A percentile compares a stretch with the other conserved stretches of the same genome.
phyloP scores from a whole-genome alignment of 257 asterid genomes.

The Ajuga chamaepitys region DNA sequence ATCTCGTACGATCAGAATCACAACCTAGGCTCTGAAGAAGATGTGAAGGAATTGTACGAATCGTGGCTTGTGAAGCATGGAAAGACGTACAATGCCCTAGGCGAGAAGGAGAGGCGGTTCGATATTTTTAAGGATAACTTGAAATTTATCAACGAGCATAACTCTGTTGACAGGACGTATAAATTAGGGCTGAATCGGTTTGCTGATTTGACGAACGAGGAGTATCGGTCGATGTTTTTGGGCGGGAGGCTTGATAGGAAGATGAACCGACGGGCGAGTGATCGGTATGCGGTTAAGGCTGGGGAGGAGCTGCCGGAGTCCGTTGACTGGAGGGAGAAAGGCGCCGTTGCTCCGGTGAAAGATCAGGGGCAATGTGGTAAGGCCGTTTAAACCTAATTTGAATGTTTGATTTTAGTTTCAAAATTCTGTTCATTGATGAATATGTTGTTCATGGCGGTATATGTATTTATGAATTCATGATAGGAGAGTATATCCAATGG shows the following conservation, averaged over 20 bases:
- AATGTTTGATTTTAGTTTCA: neutral
- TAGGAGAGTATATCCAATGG: neutral
- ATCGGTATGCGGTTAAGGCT: conserved; percentile 42
- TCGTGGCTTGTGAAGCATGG: conserved; percentile 78
- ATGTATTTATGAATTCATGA: neutral
- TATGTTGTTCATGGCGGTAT: too few relatives aligned
- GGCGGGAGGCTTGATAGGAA: conserved; percentile 46
- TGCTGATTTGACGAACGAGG: conserved; percentile 79
- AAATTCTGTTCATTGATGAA: too few relatives aligned
- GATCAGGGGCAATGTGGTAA: conserved; percentile 94
- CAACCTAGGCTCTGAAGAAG: conserved; percentile 18
- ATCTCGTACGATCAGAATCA: conserved; percentile 42
- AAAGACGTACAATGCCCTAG: conserved; percentile 52
- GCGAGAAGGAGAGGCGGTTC: conserved; percentile 65
- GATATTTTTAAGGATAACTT: conserved; percentile 70
- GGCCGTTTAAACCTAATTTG: neutral
- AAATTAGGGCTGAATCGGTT: conserved; percentile 66
- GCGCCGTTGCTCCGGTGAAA: conserved; percentile 76
- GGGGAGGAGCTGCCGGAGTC: conserved; percentile 62
- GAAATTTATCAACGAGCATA: conserved; percentile 52
- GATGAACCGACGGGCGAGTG: conserved; percentile 20
- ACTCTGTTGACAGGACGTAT: conserved; percentile 41
- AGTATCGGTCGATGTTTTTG: conserved; percentile 48
- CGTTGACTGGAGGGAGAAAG: conserved; percentile 84
- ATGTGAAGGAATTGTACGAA: conserved; percentile 43